phyloP scores from a whole-genome alignment of 345 rosid species.

The Nasturtium officinale region DNA sequence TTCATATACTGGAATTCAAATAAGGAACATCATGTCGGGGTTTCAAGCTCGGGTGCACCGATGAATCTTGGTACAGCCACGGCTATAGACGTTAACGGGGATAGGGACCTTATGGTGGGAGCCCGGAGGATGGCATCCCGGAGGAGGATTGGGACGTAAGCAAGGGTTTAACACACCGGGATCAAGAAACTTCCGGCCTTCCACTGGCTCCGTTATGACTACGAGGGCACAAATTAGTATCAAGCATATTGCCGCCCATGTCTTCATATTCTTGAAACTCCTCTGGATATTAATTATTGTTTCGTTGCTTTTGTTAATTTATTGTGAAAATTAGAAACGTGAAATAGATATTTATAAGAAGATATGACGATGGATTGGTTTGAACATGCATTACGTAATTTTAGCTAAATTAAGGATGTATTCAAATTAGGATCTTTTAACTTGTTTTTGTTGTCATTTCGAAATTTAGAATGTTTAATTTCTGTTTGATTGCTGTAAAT shows the following conservation, averaged over 20 bases:
- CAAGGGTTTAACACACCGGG: background rate
- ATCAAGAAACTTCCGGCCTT: background rate
- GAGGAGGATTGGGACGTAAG: background rate
- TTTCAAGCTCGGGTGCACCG: background rate
- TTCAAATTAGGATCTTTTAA: too few relatives aligned
- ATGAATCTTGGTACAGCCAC: background rate
- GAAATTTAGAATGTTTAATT: too few relatives aligned
- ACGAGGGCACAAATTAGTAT: background rate
- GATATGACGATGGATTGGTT: too few relatives aligned
- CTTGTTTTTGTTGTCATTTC: too few relatives aligned
- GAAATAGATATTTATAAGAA: too few relatives aligned
- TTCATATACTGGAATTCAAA: background rate
- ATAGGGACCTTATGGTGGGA: background rate
- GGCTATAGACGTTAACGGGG: background rate
- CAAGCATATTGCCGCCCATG: slow-evolving; percentile 11
- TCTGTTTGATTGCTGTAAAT: too few relatives aligned
- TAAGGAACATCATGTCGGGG: background rate
- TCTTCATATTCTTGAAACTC: background rate
- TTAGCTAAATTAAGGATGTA: too few relatives aligned
- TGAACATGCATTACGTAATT: too few relatives aligned
- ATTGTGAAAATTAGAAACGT: too few relatives aligned
- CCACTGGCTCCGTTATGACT: slow-evolving; percentile 1
- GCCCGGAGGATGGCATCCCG: slow-evolving; percentile 10
- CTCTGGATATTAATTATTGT: too few relatives aligned
- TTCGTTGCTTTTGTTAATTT: too few relatives aligned